Evolutionary conservation across 805 yeast species (phyloP), one percentile per base, ranked within the genome.

Genomic region (Ogataea dorogensis): DNA sequence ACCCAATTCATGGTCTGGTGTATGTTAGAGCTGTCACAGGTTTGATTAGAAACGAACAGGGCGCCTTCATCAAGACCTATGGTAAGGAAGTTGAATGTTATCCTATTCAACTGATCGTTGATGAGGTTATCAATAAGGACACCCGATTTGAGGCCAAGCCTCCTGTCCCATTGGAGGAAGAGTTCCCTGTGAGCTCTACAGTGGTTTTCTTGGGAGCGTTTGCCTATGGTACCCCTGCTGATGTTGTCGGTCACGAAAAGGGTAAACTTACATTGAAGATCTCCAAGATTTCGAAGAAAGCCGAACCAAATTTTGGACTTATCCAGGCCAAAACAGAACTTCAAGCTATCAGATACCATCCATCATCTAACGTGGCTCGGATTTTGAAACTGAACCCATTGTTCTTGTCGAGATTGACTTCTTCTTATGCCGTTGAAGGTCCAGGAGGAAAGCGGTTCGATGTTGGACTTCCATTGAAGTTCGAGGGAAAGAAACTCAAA

Each of bases 31-130:
- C 80, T 5, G 86, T 89, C 9, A 74, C 79, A 40, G 98, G 98
- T 10, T 63, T 93, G 50, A 70, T 72, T 19, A 78, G 95, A 57
- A 73, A 71, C 26, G 67, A 67, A 24, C 59, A 62, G 18, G 98
- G 99, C 43, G 87, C 95, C 0, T 79, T 74, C 46, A 75, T 77
- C 15, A 91, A 93, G 62, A 79, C 87, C 1, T 88, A 70, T 50
- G 66, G 77, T 2, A 59, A 65, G 5, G 64, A 60, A 5, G 63
- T 73, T 12, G 81, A 74, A 42, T 61, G 64, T 6, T 80, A 72
- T 50, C 96, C 98, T n/a, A 61, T 83, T 29, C 95, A 88, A 59
- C 61, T 87, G 22, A 69, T 88, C 49, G 94, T 93, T 10, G 85
- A 84, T 37, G 68, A 71, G 18, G 88, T 93, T 17, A 63, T 65